Evolutionary conservation across 2,329 filamentous ascomycete genomes (phyloP).

Genomic region (Trichoderma sp.): DNA sequence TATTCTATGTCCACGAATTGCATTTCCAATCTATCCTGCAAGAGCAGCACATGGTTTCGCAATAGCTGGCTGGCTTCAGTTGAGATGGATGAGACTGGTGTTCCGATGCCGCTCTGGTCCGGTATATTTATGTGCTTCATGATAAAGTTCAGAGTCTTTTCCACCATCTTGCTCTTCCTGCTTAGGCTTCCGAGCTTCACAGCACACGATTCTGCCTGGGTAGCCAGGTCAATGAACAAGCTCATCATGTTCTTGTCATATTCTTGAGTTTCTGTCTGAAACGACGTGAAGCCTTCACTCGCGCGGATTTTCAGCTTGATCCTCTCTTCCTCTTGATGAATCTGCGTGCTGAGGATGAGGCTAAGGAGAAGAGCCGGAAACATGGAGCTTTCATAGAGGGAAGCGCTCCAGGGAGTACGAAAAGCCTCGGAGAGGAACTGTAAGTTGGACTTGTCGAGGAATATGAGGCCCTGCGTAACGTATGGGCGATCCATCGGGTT

Average conservation of each 20-base stretch:
- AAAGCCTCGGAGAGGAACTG: slow-evolving; percentile 27
- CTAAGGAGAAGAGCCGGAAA: slow-evolving; percentile 36
- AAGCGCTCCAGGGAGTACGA: slow-evolving; percentile 29
- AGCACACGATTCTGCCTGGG: slow-evolving; percentile 34
- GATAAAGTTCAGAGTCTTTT: slow-evolving; percentile 35
- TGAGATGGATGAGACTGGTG: background rate
- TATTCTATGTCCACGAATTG: slow-evolving; percentile 37
- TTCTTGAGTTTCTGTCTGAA: slow-evolving; percentile 35
- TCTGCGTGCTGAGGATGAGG: slow-evolving; percentile 34
- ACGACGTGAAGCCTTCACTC: too few species aligned
- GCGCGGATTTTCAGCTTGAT: slow-evolving; percentile 34
- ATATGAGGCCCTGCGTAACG: slow-evolving; percentile 33
- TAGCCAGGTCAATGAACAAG: slow-evolving; percentile 32
- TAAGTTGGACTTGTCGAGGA: slow-evolving; percentile 29
- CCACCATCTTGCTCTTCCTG: slow-evolving; percentile 36
- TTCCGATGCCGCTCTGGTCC: background rate
- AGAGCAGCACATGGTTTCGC: slow-evolving; percentile 28
- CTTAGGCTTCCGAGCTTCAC: slow-evolving; percentile 38
- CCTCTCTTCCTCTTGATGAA: slow-evolving; percentile 31
- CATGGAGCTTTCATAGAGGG: slow-evolving; percentile 31
- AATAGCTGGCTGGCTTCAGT: slow-evolving; percentile 25
- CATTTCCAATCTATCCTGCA: slow-evolving; percentile 35
- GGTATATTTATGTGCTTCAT: slow-evolving; percentile 15
- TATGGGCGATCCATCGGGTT: slow-evolving; percentile 13
- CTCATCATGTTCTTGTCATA: slow-evolving; percentile 31